Evolutionary conservation across 1,284 basidiomycete species (phyloP).

Genomic region (Cutaneotrichosporon daszewskae): DNA sequence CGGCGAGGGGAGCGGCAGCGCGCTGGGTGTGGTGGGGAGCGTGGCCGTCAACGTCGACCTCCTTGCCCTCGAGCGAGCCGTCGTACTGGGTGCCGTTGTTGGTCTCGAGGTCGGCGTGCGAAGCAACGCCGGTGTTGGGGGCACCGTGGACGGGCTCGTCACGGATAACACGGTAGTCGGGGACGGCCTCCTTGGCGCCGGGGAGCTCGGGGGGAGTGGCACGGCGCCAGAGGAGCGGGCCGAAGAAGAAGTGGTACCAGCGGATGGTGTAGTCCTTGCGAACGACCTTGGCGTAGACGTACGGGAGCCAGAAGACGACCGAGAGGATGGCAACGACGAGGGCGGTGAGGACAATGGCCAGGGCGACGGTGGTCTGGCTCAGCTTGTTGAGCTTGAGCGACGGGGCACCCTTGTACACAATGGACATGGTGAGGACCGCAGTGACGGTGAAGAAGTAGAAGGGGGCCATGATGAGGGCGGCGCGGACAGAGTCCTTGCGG

Average conservation of each 20-base stretch:
- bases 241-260: slow-evolving; percentile 51
- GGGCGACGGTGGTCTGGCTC: slow-evolving; percentile 38
- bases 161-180: slow-evolving; percentile 47
- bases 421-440: slow-evolving; percentile 43
- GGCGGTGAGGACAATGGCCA: slow-evolving; percentile 48
- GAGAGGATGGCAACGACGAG: slow-evolving; percentile 46
- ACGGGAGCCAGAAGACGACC: slow-evolving; percentile 52
- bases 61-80: slow-evolving; percentile 1
- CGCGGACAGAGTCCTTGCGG: slow-evolving; percentile 41
- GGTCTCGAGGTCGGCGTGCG: neutral
- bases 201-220: slow-evolving; percentile 9
- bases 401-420: slow-evolving; percentile 46
- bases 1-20: slow-evolving; percentile 19
- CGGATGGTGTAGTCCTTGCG: slow-evolving; percentile 51
- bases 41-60: slow-evolving; percentile 9
- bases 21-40: slow-evolving; percentile 1
- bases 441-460: slow-evolving; percentile 49
- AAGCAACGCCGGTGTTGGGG: neutral
- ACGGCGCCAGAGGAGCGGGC: slow-evolving; percentile 50
- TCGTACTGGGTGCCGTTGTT: neutral
- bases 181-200: slow-evolving; percentile 30
- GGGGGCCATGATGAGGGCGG: slow-evolving; percentile 42
- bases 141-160: slow-evolving; percentile 12
- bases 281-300: slow-evolving; percentile 50
- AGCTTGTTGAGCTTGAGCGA: slow-evolving; percentile 47